These are phyloP conservation scores for Aureobasidium sp. DNA, from an alignment of 2,329 filamentous ascomycete genomes.

Conservation along the genomic window DNA sequence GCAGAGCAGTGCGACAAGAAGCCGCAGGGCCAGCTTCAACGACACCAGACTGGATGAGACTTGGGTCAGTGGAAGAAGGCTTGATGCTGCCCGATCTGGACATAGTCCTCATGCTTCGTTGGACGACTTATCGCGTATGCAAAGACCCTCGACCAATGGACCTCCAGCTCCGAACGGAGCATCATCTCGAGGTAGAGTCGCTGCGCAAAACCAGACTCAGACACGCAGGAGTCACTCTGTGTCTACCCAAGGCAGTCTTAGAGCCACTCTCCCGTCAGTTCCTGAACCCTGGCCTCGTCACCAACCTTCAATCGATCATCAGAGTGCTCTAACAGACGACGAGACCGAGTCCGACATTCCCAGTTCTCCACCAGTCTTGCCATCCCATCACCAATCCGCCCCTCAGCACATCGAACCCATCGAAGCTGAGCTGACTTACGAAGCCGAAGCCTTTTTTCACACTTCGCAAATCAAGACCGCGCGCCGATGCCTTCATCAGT, in stretches of 20 bases:
- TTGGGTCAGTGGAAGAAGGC: slow-evolving; percentile 30
- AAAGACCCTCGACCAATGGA: neutral
- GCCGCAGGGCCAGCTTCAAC: slow-evolving; percentile 41
- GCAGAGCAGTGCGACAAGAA: neutral
- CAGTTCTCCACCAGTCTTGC: slow-evolving; percentile 2
- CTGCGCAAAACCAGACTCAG: neutral
- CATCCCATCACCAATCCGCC: neutral
- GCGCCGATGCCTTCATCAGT: slow-evolving; percentile 42
- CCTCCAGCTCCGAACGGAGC: neutral
- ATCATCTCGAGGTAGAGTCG: neutral
- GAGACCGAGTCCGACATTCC: neutral
- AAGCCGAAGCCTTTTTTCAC: slow-evolving; percentile 12
- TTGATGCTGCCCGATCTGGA: slow-evolving; percentile 13
- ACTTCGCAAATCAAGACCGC: slow-evolving; percentile 13
- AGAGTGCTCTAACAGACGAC: neutral
- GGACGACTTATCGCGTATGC: slow-evolving; percentile 2
- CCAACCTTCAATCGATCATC: neutral
- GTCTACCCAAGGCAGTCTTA: slow-evolving; percentile 31
- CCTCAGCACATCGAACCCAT: neutral
- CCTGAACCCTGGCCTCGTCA: neutral
- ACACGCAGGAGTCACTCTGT: slow-evolving; percentile 23
- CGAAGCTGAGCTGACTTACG: neutral
- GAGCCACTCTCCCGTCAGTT: slow-evolving; percentile 19
- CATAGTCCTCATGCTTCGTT: neutral
- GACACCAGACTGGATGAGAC: slow-evolving; percentile 49